Percentiles rank a stretch among this genome's conserved stretches.
phyloP scores from a whole-genome alignment of 2,329 filamentous ascomycete species.

The Gaeumannomyces sp. region DNA sequence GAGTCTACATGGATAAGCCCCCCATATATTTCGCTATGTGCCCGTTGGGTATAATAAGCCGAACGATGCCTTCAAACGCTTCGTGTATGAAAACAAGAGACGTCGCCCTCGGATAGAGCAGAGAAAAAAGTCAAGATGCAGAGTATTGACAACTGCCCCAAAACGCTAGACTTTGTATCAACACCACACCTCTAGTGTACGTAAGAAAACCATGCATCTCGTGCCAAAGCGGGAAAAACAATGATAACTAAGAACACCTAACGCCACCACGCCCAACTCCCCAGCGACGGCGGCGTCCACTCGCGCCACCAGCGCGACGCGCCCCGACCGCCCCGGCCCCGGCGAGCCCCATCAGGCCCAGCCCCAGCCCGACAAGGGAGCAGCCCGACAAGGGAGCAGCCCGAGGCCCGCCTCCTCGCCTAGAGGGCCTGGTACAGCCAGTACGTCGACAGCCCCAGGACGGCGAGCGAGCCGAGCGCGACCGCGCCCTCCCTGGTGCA shows the following conservation, averaged over 20 bases:
- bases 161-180: not conserved
- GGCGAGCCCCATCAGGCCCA: not conserved
- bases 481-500: slow-evolving; percentile 45
- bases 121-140: not conserved
- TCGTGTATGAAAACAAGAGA: not conserved
- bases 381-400: not conserved
- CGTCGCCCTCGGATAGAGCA: not conserved
- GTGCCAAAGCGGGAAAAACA: not conserved
- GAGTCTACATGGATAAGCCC: not conserved
- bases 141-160: not conserved
- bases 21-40: not conserved
- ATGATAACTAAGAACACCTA: not conserved
- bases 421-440: slow-evolving; percentile 26
- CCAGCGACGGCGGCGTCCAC: not conserved
- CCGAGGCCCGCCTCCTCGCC: not conserved
- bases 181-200: not conserved
- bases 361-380: not conserved
- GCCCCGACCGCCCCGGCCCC: too few relatives aligned
- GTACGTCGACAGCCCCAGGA: slow-evolving; percentile 38
- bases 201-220: not conserved
- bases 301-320: not conserved
- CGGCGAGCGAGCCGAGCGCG: slow-evolving; percentile 36
- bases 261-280: not conserved
- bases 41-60: not conserved
- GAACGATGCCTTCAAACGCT: not conserved